Evolutionary conservation across 306 rosid genomes (phyloP).

Genomic region (Boehmeria nivea): DNA sequence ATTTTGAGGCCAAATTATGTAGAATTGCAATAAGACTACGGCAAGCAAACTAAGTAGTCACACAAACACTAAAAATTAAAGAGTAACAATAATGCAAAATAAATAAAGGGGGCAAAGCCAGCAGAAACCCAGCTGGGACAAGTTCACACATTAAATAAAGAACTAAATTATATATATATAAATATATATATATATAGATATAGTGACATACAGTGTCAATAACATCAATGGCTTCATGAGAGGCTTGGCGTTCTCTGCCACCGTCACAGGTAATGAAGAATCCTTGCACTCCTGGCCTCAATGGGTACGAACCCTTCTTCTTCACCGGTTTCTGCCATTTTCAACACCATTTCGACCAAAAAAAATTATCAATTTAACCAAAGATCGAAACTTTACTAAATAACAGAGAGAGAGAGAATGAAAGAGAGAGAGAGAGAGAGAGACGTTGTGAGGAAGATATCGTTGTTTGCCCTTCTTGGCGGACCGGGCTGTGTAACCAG

Average conservation of each 20-base stretch:
- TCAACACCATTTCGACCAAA: neutral
- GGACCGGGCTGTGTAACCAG: constrained; percentile 22
- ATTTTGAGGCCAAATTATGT: no score
- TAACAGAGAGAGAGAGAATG: no score
- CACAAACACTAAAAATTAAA: no score
- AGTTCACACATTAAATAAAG: no score
- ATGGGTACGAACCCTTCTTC: constrained; percentile 84
- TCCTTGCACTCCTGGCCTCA: constrained; percentile 83
- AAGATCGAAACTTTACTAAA: neutral
- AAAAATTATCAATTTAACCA: neutral
- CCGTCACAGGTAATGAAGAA: constrained; percentile 97
- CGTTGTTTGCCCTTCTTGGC: constrained; percentile 68
- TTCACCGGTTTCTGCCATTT: constrained; percentile 65
- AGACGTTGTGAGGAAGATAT: constrained; percentile 76
- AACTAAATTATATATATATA: no score
- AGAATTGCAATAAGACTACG: no score
- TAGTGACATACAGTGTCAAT: constrained; percentile 56
- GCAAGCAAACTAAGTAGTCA: no score
- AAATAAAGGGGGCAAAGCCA: no score
- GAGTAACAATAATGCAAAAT: no score
- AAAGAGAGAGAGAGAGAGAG: constrained; percentile 6
- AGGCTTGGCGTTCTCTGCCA: constrained; percentile 91
- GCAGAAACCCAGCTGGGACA: no score
- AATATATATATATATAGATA: neutral
- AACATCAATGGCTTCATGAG: constrained; percentile 77